Evolutionary conservation across 441 rosid genomes (phyloP), one percentile per base, ranked within the genome.

Genomic region (Syzygium syzygioides): DNA sequence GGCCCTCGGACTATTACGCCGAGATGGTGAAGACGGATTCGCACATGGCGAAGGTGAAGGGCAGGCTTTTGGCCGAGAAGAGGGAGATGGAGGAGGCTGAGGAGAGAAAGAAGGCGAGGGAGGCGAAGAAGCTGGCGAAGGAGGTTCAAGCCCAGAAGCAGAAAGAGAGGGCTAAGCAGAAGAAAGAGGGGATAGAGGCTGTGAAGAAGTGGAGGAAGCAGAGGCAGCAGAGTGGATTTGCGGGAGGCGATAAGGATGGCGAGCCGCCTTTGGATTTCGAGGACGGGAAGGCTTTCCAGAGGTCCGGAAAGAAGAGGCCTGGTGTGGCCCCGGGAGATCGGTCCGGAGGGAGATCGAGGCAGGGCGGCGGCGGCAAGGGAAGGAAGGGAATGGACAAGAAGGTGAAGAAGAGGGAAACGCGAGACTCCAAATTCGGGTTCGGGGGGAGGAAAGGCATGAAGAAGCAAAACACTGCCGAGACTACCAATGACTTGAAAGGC

Each of bases 161-260:
- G 93, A 98, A 96, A 88, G 97, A 96, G 90, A 91, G 96, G 55
- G 85, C 96, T 2, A 92, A 94, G 89, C 97, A 95, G 94, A 98
- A 96, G 90, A 97, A 96, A 90, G 92, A 92, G 18, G 98, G 94
- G 55, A 95, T 98, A 45, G 98, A 98, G 91, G 45, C 95, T 60
- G 98, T 98, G 60, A 97, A 96, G 95, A 95, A 96, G 91, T 96
- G 98, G 98, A 95, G 98, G 94, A 97, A 97, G 90, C 98, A 95
- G 91, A 95, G 98, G 91, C 96, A 97, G 91, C 94, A 94, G 90
- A 97, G 96, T 34, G 98, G 99, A 68, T 98, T 93, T 90, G 88
- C 95, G 14, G 92, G 90, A 20, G 93, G 90, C 3, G 94, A 92
- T 64, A 94, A 96, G 87, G 95, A 89, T 0, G 93, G 92, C 19